Conservation (phyloP, 371 early-diverging fungal genomes). For the Circinella umbellata region DNA sequence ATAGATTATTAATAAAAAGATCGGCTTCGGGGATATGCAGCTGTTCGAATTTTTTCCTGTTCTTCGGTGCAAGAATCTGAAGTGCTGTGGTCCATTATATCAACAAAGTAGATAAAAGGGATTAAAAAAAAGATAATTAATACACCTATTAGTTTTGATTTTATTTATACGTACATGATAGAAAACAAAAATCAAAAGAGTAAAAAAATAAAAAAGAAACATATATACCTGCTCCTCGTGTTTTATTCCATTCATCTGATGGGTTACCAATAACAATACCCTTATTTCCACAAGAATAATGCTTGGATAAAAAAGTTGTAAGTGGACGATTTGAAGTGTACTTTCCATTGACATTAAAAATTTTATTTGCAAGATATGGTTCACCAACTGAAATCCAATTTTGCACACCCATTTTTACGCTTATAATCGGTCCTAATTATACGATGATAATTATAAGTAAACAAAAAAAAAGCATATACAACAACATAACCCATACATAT, state of each 20-base stretch:
- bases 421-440: slow-evolving; percentile 17
- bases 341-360: slow-evolving; percentile 16
- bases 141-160: not conserved
- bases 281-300: not conserved
- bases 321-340: slow-evolving; percentile 15
- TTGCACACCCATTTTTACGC: slow-evolving; percentile 21
- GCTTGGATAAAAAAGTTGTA: not conserved
- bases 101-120: not conserved
- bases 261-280: slow-evolving; percentile 15
- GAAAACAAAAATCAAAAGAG: no score
- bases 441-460: not conserved
- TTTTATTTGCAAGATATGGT: slow-evolving; percentile 22
- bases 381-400: slow-evolving; percentile 23
- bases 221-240: slow-evolving; percentile 14
- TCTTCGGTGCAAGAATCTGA: slow-evolving; percentile 6
- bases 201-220: no score
- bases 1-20: slow-evolving; percentile 2
- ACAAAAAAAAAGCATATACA: not conserved
- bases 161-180: no score
- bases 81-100: not conserved
- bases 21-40: slow-evolving; percentile 6
- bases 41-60: not conserved
- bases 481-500: not conserved
- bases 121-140: slow-evolving; percentile 5
- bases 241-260: slow-evolving; percentile 14